Base-by-base conservation (phyloP, 1,139 yeast species). In the Ashbya aceris region DNA sequence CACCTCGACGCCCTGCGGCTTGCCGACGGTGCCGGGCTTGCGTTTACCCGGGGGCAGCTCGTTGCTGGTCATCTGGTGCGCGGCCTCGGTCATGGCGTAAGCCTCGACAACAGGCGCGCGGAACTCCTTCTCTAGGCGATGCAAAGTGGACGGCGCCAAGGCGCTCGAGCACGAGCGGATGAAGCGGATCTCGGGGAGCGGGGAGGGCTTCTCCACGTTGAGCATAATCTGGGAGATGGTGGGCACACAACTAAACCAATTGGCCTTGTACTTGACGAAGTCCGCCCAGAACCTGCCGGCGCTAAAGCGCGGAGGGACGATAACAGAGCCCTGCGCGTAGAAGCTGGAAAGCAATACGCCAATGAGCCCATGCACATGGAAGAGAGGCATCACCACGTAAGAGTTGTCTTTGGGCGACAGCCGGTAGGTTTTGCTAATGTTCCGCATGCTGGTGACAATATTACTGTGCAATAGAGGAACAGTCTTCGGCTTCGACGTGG, bases 11-110 rank as follows among this genome's bases (percentile, higher is more conserved):
- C 84, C 85, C 52, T 77, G 83, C 8, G 83, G 82, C 43, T 70
- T 73, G 8, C 86, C 86, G 12, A 79, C 85, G 7, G 85, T 76
- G 11, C 84, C 83, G 7, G 83, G 75, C 62, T 74, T 75, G 50
- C 83, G 68, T 49, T 69, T 58, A 7, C 78, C 81, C 2, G 81
- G 79, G 35, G 84, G 83, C 33, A 77, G 60, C 48, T 74, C 72
- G 59, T 79, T 79, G 7, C 84, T 77, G 9, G 83, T 76, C 79
- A 79, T 79, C 57, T 79, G 85, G 58, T 79, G 85, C 1, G 76
- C 62, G 1, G 83, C 83, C 55, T 79, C 86, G 3, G 85, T 79
- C 84, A 79, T 79, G n/a, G 85, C 85, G 54, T 79, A 79, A 0
- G 85, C 85, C 56, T 79, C 86, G 11, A 79, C 55, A 0, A 79